phyloP scores from a whole-genome alignment of 768 basidiomycete genomes.

The Saitozyma podzolica region DNA sequence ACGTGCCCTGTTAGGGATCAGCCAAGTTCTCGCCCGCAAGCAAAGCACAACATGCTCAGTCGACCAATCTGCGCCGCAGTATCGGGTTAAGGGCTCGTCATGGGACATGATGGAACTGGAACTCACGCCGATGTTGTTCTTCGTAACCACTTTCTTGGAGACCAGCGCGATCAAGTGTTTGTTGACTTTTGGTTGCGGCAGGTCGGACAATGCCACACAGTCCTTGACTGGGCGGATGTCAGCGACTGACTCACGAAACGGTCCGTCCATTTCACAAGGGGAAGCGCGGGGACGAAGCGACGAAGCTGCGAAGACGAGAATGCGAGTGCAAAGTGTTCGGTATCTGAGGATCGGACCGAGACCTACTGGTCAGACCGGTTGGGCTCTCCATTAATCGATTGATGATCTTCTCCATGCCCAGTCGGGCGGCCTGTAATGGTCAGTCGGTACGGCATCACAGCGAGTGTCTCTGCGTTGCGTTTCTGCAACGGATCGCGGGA shows the following conservation, averaged over 20 bases:
- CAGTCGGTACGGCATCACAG: too few species aligned
- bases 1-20: slow-evolving; percentile 22
- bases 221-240: slow-evolving; percentile 63
- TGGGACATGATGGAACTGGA: not conserved
- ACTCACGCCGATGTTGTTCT: slow-evolving; percentile 53
- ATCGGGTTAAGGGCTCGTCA: too few species aligned
- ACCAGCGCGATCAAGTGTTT: slow-evolving; percentile 91
- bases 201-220: slow-evolving; percentile 73
- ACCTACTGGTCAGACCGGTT: slow-evolving; percentile 56
- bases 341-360: not conserved
- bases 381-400: slow-evolving; percentile 70
- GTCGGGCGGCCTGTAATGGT: slow-evolving; percentile 21
- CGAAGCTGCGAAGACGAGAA: not conserved
- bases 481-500: slow-evolving; percentile 10
- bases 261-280: too few species aligned
- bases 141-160: slow-evolving; percentile 76
- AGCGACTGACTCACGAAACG: not conserved
- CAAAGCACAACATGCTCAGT: too few species aligned
- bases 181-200: slow-evolving; percentile 87
- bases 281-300: not conserved
- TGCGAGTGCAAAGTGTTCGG: not conserved
- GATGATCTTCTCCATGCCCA: slow-evolving; percentile 66
- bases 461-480: too few species aligned
- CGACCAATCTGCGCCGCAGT: too few species aligned
- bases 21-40: not conserved